phyloP scores from a whole-genome alignment of 768 basidiomycete species.

The Lyophyllum decastes region DNA sequence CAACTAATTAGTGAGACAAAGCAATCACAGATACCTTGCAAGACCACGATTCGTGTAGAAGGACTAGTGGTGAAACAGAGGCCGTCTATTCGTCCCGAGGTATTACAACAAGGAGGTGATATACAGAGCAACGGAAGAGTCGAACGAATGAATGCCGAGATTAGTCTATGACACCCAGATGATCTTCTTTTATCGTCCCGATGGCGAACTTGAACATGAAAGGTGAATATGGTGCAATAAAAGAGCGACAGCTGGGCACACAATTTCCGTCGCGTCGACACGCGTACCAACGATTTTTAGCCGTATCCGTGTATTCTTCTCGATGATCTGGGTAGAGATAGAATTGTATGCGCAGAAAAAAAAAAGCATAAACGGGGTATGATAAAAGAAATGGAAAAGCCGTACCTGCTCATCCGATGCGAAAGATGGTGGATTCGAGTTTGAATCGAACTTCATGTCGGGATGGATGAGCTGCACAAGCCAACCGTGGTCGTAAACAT shows the following conservation, averaged over 20 bases:
- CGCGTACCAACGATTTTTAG: conserved; percentile 98
- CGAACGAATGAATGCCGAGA: background rate
- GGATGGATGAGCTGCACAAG: conserved; percentile 80
- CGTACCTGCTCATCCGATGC: conserved; percentile 85
- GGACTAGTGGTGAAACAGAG: background rate
- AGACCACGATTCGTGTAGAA: background rate
- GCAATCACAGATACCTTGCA: background rate
- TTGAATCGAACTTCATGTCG: conserved; percentile 93
- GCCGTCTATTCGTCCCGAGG: background rate
- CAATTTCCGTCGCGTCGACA: conserved; percentile 97
- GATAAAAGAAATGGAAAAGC: background rate
- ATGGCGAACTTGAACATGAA: conserved; percentile 79
- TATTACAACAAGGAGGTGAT: background rate
- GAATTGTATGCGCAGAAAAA: background rate
- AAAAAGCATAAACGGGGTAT: too few species aligned
- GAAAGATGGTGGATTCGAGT: conserved; percentile 96
- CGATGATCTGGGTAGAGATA: conserved; percentile 67
- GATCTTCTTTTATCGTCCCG: conserved; percentile 98
- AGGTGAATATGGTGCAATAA: background rate
- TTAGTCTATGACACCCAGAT: conserved; percentile 88
- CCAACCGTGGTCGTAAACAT: background rate
- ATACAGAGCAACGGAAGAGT: conserved; percentile 7
- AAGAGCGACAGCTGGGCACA: conserved; percentile 29
- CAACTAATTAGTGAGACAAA: background rate
- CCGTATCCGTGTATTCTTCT: conserved; percentile 89